These are phyloP conservation scores for Licmophora abbreviata DNA, from an alignment of 108 stramenopile species.

Conservation along the genomic window DNA sequence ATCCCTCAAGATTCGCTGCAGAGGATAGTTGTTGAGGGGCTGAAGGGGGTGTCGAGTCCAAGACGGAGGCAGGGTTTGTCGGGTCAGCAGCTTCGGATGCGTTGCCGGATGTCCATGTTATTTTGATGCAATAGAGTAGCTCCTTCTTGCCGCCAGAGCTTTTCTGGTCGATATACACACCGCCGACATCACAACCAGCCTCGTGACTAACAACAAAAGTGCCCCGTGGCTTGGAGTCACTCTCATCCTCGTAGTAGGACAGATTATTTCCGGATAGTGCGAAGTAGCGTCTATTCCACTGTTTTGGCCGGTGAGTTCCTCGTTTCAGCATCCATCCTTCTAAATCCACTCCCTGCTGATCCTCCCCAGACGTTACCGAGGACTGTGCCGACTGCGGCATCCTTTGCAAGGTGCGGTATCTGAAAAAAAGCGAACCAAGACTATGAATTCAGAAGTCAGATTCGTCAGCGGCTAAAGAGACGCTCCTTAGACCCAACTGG, in stretches of 20 bases:
- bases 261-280: background rate
- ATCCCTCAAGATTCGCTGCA: background rate
- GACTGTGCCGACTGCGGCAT: too few species aligned
- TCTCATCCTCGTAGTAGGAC: conserved; percentile 4
- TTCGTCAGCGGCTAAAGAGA: too few species aligned
- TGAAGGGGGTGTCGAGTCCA: too few species aligned
- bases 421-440: too few species aligned
- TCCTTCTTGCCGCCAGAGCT: background rate
- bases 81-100: too few species aligned
- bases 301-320: background rate
- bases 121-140: background rate
- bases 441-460: too few species aligned
- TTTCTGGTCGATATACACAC: background rate
- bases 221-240: conserved; percentile 2
- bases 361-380: too few species aligned
- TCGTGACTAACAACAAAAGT: background rate
- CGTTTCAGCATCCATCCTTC: conserved; percentile 1
- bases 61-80: too few species aligned
- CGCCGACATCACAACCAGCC: conserved; percentile 1
- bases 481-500: too few species aligned
- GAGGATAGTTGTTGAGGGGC: background rate
- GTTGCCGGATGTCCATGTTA: background rate
- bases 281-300: conserved; percentile 8
- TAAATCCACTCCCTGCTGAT: background rate
- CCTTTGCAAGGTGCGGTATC: too few species aligned